phyloP scores from a whole-genome alignment of 805 yeast species.

The Ogataea ganodermae region DNA sequence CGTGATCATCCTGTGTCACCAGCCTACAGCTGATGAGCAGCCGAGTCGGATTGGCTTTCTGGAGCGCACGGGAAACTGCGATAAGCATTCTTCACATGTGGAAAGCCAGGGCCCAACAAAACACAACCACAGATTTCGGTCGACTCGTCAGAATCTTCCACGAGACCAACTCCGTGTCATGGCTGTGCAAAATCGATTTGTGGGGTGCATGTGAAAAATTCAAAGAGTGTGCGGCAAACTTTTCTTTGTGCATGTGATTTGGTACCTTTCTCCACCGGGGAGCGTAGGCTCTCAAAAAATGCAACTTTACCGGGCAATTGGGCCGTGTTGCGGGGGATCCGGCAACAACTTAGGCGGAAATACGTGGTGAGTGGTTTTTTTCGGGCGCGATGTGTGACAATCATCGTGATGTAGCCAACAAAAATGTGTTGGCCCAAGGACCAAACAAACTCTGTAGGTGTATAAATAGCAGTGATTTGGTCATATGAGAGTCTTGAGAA shows the following conservation, averaged over 20 bases:
- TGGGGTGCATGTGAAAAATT: conserved; percentile 12
- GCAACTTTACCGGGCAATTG: neutral
- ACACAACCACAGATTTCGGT: neutral
- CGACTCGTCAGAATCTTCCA: neutral
- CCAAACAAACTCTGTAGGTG: neutral
- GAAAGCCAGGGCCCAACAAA: too few relatives aligned
- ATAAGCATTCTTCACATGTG: too few relatives aligned
- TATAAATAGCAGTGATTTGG: conserved; percentile 3
- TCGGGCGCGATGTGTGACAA: neutral
- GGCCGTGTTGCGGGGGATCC: neutral
- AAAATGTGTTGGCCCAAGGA: neutral
- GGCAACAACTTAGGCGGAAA: neutral
- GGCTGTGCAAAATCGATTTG: conserved; percentile 1
- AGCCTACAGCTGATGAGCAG: too few relatives aligned
- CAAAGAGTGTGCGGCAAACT: neutral
- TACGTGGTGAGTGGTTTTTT: neutral
- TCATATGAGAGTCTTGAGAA: neutral
- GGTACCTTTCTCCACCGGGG: neutral
- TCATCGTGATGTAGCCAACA: neutral
- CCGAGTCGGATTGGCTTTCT: too few relatives aligned
- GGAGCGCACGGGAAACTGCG: too few relatives aligned
- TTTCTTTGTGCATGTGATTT: neutral
- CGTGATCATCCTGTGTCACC: too few relatives aligned
- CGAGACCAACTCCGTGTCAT: neutral
- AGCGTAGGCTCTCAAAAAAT: neutral